Base-by-base conservation (phyloP, 306 rosid species). In the Astragalus membranaceus region DNA sequence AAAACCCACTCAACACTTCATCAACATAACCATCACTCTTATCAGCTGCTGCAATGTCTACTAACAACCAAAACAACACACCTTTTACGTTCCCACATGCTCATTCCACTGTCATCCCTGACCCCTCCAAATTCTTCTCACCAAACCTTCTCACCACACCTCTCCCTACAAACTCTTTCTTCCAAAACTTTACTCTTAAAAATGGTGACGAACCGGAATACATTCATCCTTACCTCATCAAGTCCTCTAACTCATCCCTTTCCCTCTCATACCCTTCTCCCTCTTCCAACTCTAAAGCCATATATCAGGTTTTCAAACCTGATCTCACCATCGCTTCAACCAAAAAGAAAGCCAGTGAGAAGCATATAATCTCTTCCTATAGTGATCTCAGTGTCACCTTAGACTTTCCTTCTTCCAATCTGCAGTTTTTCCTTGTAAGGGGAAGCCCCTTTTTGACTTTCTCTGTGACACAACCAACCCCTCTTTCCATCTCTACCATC, bases 121-220 rank as follows among this genome's bases (percentile, higher is more conserved):
- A 90, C n/a, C 98, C 98, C 14, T 88, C 97, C 5, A 75, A 37
- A 1, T 87, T 88, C 86, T 90, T 88, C 86, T 74, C 88, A 16
- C 85, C 72, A 23, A 77, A 67, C 43, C 90, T 94, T 35, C 78
- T 88, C 59, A 74, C 88, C 9, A 37, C 63, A 50, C 96, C 98
- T 0, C 94, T 90, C 9, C 97, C 98, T 5, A 94, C 98, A 0
- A 90, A 90, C 81, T 90, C 97, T 9, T 94, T 94, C 85, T 94
- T 88, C 82, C 98, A 94, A 71, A 94, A 94, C 79, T 87, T 79
- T 51, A 84, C 74, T 16, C 89, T 90, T 0, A 88, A 88, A 56
- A 87, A 87, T 60, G 98, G 92, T 6, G 95, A 94, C 14, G 92
- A 86, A 66, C 87, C 89, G 1, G 98, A 90, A 37, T 94, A 87